Percentiles rank a stretch among this genome's conserved stretches.
Evolutionary conservation across 768 basidiomycete species (phyloP).

Genomic region (Lactarius deliciosus): DNA sequence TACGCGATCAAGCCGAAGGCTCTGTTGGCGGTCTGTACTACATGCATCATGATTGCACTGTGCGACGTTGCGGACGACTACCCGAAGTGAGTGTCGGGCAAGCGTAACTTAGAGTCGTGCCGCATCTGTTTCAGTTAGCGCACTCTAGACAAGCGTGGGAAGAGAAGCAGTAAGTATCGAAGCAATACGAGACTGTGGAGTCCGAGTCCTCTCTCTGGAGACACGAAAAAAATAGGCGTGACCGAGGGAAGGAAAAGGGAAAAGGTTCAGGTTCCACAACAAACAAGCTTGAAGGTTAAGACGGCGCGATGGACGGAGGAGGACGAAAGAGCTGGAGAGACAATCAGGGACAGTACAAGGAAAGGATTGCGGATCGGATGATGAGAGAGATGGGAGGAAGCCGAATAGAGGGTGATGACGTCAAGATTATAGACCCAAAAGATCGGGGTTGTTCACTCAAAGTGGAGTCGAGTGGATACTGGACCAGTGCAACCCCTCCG

Average conservation of each 20-base stretch:
- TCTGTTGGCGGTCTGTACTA: neutral
- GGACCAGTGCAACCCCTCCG: constrained; percentile 6
- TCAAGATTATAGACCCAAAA: constrained; percentile 20
- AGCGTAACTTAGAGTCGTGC: neutral
- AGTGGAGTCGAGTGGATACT: constrained; percentile 27
- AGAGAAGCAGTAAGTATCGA: too few species aligned
- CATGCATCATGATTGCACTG: too few species aligned
- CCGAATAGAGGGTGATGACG: constrained; percentile 28
- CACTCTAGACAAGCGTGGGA: too few species aligned
- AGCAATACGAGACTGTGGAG: neutral
- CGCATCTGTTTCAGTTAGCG: too few species aligned
- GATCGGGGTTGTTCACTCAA: constrained; percentile 25
- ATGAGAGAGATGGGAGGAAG: neutral
- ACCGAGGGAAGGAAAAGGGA: too few species aligned
- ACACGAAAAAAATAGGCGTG: neutral
- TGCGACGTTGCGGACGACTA: too few species aligned
- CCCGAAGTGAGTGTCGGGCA: too few species aligned
- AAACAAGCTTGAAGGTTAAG: neutral
- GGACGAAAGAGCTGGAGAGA: neutral
- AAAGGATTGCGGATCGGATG: neutral
- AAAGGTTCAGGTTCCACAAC: neutral
- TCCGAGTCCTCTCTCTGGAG: neutral
- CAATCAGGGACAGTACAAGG: neutral
- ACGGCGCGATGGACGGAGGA: neutral
- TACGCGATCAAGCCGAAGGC: neutral